Evolutionary conservation across 176 grass and related monocot species (phyloP).

Genomic region (Avena eriantha): DNA sequence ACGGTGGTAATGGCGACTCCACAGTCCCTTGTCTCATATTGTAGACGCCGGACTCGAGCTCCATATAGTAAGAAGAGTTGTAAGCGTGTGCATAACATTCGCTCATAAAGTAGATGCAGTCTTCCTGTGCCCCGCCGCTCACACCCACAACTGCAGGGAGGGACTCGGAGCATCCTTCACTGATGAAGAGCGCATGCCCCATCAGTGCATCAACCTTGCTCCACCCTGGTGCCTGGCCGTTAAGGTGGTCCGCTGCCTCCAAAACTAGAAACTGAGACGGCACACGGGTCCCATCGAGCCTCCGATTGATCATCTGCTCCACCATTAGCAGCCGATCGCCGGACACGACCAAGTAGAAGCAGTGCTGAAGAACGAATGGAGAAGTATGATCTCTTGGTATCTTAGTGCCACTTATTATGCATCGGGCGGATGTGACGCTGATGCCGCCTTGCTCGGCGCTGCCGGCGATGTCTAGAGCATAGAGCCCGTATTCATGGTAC

Average conservation of each 20-base stretch:
- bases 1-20: background rate
- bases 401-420: background rate
- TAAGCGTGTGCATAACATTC: background rate
- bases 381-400: background rate
- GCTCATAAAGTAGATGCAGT: constrained; percentile 43
- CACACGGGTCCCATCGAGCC: background rate
- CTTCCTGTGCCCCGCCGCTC: background rate
- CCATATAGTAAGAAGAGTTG: background rate
- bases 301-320: background rate
- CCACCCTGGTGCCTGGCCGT: background rate
- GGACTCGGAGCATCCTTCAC: constrained; percentile 13
- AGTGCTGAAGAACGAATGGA: background rate
- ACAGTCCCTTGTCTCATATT: background rate
- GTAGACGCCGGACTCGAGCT: constrained; percentile 29
- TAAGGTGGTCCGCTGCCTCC: background rate
- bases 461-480: background rate
- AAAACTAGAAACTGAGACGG: background rate
- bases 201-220: constrained; percentile 1
- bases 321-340: background rate
- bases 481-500: background rate
- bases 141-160: background rate
- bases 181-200: background rate
- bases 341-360: background rate
- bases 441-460: background rate
- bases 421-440: background rate